A percentile compares a stretch with the other conserved stretches of the same genome.
These are phyloP conservation scores for Cruciata laevipes DNA, from an alignment of 257 asterid species.

Conservation along the genomic window DNA sequence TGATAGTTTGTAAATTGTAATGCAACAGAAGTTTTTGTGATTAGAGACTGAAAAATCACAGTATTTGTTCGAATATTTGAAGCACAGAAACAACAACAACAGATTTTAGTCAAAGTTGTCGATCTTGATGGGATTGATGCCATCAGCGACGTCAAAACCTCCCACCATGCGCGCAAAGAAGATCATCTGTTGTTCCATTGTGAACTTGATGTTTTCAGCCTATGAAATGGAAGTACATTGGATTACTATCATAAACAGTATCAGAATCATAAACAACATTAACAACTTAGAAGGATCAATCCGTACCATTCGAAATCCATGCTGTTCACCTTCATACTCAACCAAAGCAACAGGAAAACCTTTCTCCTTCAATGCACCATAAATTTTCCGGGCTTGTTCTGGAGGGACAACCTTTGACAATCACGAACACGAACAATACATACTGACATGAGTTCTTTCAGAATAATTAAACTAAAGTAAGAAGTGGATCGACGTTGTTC, in stretches of 20 bases:
- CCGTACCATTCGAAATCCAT: slow-evolving; percentile 83
- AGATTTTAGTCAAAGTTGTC: slow-evolving; percentile 53
- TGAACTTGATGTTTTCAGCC: slow-evolving; percentile 91
- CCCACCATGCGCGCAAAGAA: slow-evolving; percentile 90
- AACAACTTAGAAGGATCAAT: not conserved
- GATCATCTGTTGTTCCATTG: slow-evolving; percentile 86
- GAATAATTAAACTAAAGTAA: not conserved
- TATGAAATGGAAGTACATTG: slow-evolving; percentile 16
- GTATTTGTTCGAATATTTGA: not conserved
- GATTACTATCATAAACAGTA: not conserved
- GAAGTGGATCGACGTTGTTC: not conserved
- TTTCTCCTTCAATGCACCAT: slow-evolving; percentile 66
- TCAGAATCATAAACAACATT: not conserved
- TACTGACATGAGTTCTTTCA: slow-evolving; percentile 14
- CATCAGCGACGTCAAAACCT: slow-evolving; percentile 60
- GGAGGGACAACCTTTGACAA: slow-evolving; percentile 71
- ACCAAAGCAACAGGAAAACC: slow-evolving; percentile 86
- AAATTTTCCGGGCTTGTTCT: slow-evolving; percentile 79
- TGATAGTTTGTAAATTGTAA: no score
- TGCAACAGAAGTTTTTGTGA: no score
- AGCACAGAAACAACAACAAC: not conserved
- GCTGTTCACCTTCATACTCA: slow-evolving; percentile 93
- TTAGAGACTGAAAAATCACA: no score
- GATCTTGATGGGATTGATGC: slow-evolving; percentile 57
- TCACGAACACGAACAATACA: not conserved